These are phyloP conservation scores for Plasmodium reichenowi DNA, from an alignment of 169 alveolate genomes.

Conservation along the genomic window DNA sequence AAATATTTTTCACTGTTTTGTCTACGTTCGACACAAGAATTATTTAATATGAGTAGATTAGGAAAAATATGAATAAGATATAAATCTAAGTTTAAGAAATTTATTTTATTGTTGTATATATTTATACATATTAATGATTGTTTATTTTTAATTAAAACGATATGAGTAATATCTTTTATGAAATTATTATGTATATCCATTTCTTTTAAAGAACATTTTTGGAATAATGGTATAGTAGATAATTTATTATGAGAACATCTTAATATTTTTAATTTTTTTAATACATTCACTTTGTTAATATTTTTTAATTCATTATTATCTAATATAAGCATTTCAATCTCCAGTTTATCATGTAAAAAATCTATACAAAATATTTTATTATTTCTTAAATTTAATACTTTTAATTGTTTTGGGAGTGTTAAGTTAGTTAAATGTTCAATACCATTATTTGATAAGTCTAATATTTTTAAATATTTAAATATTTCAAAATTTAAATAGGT, in stretches of 20 bases:
- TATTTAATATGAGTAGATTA: conserved; percentile 44
- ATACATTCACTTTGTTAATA: conserved; percentile 13
- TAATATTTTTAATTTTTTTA: conserved; percentile 32
- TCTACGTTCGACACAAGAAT: conserved; percentile 20
- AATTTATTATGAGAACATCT: conserved; percentile 57
- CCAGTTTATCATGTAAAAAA: conserved; percentile 16
- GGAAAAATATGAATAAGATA: conserved; percentile 47
- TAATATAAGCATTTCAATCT: conserved; percentile 25
- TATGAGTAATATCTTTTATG: conserved; percentile 39
- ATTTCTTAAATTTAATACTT: conserved; percentile 32
- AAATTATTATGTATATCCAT: conserved; percentile 48
- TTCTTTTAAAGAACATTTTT: conserved; percentile 27
- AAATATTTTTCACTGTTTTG: conserved; percentile 21
- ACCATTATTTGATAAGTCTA: conserved; percentile 50
- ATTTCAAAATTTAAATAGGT: conserved; percentile 7
- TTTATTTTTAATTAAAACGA: conserved; percentile 34
- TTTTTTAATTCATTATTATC: conserved; percentile 24
- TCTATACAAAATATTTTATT: conserved; percentile 20
- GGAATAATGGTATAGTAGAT: conserved; percentile 26
- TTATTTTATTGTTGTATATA: conserved; percentile 57
- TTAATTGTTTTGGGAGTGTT: conserved; percentile 30
- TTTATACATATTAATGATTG: conserved; percentile 17
- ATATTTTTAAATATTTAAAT: conserved; percentile 12
- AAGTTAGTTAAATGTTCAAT: conserved; percentile 22
- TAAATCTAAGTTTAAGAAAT: conserved; percentile 34